Percentiles rank a stretch among this genome's conserved stretches.
Evolutionary conservation across 2,329 filamentous ascomycete species (phyloP).

Genomic region (Colletotrichum sojae): DNA sequence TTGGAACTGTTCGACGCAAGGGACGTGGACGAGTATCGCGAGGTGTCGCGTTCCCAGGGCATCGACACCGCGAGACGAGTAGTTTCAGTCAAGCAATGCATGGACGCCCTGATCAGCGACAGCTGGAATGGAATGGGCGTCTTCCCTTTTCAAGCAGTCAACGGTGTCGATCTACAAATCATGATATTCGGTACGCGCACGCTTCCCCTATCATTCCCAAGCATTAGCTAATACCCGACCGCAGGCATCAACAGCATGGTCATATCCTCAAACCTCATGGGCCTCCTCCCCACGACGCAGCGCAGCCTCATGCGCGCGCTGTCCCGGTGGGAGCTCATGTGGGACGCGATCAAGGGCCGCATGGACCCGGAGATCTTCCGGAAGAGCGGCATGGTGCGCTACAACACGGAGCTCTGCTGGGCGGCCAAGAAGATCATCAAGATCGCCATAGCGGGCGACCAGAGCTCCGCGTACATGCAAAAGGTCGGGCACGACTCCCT

Average conservation of each 20-base stretch:
- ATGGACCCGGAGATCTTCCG: slow-evolving; percentile 12
- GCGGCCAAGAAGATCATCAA: slow-evolving; percentile 28
- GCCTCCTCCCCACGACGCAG: slow-evolving; percentile 28
- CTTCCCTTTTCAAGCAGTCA: slow-evolving; percentile 35
- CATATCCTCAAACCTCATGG: slow-evolving; percentile 39
- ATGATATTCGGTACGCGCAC: slow-evolving; percentile 33
- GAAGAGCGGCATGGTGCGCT: slow-evolving; percentile 22
- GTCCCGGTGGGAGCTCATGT: slow-evolving; percentile 44
- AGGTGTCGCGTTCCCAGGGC: slow-evolving; percentile 8
- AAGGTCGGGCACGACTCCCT: slow-evolving; percentile 35
- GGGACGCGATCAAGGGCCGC: slow-evolving; percentile 22
- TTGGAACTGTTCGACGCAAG: slow-evolving; percentile 46
- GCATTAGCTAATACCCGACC: neutral
- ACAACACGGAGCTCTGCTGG: slow-evolving; percentile 40
- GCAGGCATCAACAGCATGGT: slow-evolving; percentile 32
- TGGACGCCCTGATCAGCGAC: slow-evolving; percentile 43
- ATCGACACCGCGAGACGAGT: slow-evolving; percentile 8
- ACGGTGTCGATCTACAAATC: slow-evolving; percentile 28
- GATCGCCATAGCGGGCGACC: slow-evolving; percentile 31
- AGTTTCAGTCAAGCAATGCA: slow-evolving; percentile 38
- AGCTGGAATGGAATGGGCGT: slow-evolving; percentile 33
- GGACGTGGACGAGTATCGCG: slow-evolving; percentile 41
- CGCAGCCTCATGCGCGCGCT: slow-evolving; percentile 39
- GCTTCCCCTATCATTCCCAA: accelerated
- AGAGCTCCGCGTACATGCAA: slow-evolving; percentile 36